A percentile compares a stretch with the other conserved stretches of the same genome.
Conservation (phyloP, 2,329 filamentous ascomycete genomes). For the Mycocentrospora acerina region DNA sequence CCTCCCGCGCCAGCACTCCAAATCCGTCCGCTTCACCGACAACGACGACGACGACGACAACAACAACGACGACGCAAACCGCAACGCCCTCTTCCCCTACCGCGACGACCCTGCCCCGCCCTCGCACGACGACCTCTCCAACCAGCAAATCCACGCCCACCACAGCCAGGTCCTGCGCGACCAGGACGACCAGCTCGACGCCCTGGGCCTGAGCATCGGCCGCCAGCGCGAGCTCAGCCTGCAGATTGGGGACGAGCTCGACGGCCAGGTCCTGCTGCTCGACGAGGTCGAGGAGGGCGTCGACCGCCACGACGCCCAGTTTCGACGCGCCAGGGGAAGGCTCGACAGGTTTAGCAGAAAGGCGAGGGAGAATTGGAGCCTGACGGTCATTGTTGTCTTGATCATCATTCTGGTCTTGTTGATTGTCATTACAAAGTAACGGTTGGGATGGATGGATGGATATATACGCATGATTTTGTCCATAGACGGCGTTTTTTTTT, state of each 20-base stretch:
- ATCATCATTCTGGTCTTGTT: conserved; percentile 81
- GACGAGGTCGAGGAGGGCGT: conserved; percentile 85
- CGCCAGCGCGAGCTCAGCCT: conserved; percentile 91
- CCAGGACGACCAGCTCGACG: conserved; percentile 92
- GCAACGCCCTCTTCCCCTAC: conserved; percentile 67
- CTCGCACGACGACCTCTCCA: conserved; percentile 64
- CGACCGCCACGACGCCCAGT: conserved; percentile 74
- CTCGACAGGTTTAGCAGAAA: conserved; percentile 71
- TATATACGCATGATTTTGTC: background rate
- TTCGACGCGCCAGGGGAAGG: conserved; percentile 73
- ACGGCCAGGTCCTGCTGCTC: conserved; percentile 83
- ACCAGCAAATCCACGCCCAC: conserved; percentile 83
- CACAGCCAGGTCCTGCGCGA: conserved; percentile 79
- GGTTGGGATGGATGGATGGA: background rate
- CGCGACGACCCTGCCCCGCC: conserved; percentile 48
- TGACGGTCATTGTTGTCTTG: conserved; percentile 75
- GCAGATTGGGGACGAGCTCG: conserved; percentile 94
- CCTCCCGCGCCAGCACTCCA: conserved; percentile 49
- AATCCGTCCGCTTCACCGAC: conserved; percentile 87
- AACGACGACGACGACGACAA: conserved; percentile 34
- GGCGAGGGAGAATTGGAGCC: conserved; percentile 83
- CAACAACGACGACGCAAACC: conserved; percentile 49
- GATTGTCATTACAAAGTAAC: conserved; percentile 64
- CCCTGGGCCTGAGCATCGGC: conserved; percentile 79
- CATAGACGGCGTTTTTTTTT: conserved; percentile 6